Evolutionary conservation across 805 yeast species (phyloP).

Genomic region (Nakazawaea wickerhamii): DNA sequence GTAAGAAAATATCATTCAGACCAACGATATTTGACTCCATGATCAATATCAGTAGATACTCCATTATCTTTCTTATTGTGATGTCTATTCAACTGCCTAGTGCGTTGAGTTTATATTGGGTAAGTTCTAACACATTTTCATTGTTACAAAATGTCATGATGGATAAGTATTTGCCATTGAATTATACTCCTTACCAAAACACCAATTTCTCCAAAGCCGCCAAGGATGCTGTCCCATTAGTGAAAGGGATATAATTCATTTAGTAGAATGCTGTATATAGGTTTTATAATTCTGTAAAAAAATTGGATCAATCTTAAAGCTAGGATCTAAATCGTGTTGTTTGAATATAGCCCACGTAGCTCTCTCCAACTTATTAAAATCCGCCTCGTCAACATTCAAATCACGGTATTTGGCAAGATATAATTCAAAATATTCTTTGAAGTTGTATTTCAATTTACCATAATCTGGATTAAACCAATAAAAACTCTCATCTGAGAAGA

Average conservation of each 20-base stretch:
- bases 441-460: constrained; percentile 34
- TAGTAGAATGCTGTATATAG: constrained; percentile 5
- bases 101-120: constrained; percentile 84
- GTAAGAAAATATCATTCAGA: constrained; percentile 38
- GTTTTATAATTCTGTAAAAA: constrained; percentile 4
- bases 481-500: constrained; percentile 45
- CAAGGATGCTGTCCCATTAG: constrained; percentile 8
- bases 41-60: constrained; percentile 65
- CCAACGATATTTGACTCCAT: constrained; percentile 60
- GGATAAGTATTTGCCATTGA: constrained; percentile 60
- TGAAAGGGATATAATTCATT: constrained; percentile 3
- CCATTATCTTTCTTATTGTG: constrained; percentile 77
- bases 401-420: constrained; percentile 20
- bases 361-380: constrained; percentile 12
- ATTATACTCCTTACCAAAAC: constrained; percentile 37
- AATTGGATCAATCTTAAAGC: constrained; percentile 1
- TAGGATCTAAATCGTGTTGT: constrained; percentile 3
- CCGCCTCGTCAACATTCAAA: not conserved
- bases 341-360: constrained; percentile 12
- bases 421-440: constrained; percentile 36
- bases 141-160: constrained; percentile 67
- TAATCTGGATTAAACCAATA: constrained; percentile 27
- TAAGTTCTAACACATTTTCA: constrained; percentile 76
- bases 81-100: constrained; percentile 82
- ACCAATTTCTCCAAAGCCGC: constrained; percentile 8